Conservation (phyloP, 2,329 filamentous ascomycete species). For the Pestalotiopsis fici region DNA sequence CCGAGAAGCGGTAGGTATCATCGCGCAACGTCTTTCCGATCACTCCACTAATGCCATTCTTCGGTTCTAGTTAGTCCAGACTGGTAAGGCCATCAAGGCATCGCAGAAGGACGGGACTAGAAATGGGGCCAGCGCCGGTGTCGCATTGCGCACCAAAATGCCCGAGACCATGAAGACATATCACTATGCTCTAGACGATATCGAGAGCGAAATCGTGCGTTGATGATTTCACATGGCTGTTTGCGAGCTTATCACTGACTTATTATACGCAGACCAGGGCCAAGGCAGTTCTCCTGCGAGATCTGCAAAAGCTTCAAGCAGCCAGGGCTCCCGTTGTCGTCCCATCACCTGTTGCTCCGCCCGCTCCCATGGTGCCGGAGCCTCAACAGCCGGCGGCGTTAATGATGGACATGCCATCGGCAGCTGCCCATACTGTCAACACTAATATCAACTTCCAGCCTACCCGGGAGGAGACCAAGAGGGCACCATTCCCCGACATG, state of each 20-base stretch:
- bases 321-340: slow-evolving; percentile 24
- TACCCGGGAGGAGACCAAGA: slow-evolving; percentile 40
- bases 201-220: slow-evolving; percentile 59
- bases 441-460: slow-evolving; percentile 28
- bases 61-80: slow-evolving; percentile 54
- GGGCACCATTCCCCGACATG: slow-evolving; percentile 60
- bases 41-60: background rate
- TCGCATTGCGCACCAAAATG: slow-evolving; percentile 41
- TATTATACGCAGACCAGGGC: slow-evolving; percentile 40
- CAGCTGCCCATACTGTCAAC: slow-evolving; percentile 30
- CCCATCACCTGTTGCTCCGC: slow-evolving; percentile 12
- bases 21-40: background rate
- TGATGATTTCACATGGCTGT: background rate
- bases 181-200: slow-evolving; percentile 55
- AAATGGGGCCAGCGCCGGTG: slow-evolving; percentile 31
- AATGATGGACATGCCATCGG: slow-evolving; percentile 34
- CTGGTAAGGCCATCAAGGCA: slow-evolving; percentile 56
- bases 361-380: slow-evolving; percentile 17
- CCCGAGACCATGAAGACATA: slow-evolving; percentile 48
- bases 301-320: slow-evolving; percentile 45
- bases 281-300: slow-evolving; percentile 57
- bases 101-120: slow-evolving; percentile 47
- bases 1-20: slow-evolving; percentile 53
- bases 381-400: slow-evolving; percentile 24
- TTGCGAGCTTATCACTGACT: background rate